Conservation (phyloP, 108 stramenopile species). For the Discostella pseudostelligera region DNA sequence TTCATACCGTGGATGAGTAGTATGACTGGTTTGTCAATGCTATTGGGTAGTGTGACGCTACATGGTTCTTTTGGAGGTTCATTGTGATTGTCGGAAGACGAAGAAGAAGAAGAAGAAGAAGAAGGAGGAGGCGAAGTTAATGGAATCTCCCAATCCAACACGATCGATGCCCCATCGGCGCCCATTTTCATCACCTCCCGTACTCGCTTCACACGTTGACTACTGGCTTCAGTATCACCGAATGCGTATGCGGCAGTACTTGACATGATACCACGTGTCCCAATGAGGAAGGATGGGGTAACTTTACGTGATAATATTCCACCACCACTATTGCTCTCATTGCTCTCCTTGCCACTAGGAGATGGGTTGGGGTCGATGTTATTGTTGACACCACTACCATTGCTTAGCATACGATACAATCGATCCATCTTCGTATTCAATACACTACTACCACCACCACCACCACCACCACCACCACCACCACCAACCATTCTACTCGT, state of each 20-base stretch:
- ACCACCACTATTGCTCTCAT: neutral
- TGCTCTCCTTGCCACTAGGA: neutral
- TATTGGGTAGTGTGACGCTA: conserved; percentile 23
- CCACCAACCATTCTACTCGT: neutral
- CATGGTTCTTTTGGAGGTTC: conserved; percentile 26
- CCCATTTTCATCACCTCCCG: conserved; percentile 70
- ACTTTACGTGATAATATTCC: conserved; percentile 63
- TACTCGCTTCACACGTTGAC: conserved; percentile 35
- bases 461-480: neutral
- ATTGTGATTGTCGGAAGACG: neutral
- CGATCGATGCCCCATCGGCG: conserved; percentile 68
- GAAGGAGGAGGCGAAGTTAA: neutral
- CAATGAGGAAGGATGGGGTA: conserved; percentile 73
- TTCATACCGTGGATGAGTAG: conserved; percentile 84
- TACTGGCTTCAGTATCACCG: conserved; percentile 27
- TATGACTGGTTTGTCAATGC: conserved; percentile 62
- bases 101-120: neutral
- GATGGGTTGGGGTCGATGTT: conserved; percentile 6
- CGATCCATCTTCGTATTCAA: conserved; percentile 32
- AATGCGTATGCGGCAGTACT: conserved; percentile 72
- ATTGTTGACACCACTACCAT: neutral
- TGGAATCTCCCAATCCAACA: conserved; percentile 83
- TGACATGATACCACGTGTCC: conserved; percentile 65
- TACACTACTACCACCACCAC: conserved; percentile 1
- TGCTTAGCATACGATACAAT: conserved; percentile 27